phyloP scores from a whole-genome alignment of 805 yeast species.

The Wickerhamomyces sydowiorum region DNA sequence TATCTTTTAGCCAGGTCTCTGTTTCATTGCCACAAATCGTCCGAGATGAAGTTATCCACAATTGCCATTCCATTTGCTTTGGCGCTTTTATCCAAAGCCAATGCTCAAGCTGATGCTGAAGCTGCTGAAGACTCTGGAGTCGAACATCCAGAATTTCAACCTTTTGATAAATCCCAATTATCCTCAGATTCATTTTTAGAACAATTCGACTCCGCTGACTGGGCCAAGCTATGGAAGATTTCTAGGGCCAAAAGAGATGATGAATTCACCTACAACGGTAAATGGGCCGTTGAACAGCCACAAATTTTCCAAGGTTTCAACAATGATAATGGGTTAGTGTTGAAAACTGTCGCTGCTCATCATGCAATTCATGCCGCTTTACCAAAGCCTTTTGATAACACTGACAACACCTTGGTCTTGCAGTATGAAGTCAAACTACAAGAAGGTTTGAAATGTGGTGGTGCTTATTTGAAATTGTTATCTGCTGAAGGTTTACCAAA shows the following conservation, averaged over 20 bases:
- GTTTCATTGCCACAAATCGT: neutral
- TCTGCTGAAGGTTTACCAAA: conserved; percentile 34
- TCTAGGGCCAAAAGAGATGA: conserved; percentile 51
- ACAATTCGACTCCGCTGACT: conserved; percentile 44
- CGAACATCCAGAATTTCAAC: conserved; percentile 28
- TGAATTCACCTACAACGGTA: conserved; percentile 58
- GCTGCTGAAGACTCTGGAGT: conserved; percentile 8
- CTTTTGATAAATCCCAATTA: conserved; percentile 32
- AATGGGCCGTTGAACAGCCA: conserved; percentile 71
- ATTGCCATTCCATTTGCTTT: conserved; percentile 20
- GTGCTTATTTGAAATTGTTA: conserved; percentile 79
- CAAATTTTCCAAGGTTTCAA: conserved; percentile 49
- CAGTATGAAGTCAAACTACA: conserved; percentile 90
- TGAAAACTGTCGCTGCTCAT: conserved; percentile 69
- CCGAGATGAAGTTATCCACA: conserved; percentile 17
- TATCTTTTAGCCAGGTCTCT: too few species aligned
- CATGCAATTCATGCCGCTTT: conserved; percentile 74
- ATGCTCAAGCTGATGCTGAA: conserved; percentile 3
- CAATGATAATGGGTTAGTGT: conserved; percentile 72
- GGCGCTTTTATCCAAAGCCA: conserved; percentile 15
- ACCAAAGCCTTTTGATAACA: conserved; percentile 52
- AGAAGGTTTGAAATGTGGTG: conserved; percentile 77
- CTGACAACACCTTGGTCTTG: conserved; percentile 61
- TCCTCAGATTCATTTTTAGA: conserved; percentile 52
- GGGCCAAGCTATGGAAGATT: conserved; percentile 47